Base-by-base conservation (phyloP, 768 basidiomycete genomes). In the Fistulinella prunicolor region DNA sequence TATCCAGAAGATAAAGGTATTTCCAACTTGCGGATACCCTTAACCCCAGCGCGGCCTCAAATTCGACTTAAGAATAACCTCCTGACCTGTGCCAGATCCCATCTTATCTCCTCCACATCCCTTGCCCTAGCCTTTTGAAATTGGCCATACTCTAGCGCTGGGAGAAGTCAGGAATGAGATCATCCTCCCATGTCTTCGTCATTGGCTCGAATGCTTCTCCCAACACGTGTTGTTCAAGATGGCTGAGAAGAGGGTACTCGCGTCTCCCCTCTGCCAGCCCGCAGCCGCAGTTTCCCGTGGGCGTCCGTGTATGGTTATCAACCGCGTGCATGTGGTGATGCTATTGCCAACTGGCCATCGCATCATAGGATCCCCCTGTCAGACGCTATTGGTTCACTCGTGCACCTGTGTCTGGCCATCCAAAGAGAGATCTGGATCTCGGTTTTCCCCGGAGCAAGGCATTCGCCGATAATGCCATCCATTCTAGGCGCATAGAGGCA, bases 141-240 rank as follows among this genome's bases (percentile, higher is more conserved):
- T 59, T 48, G 38, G 59, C 30, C 46, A 47, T 62, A 10, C 39
- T 47, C 47, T 46, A 14, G 36, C 29, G 39, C 44, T 26, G 48
- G 35, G 41, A 38, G 46, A 47, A 42, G 55, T 16, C 38, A 44
- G 22, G 14, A 13, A 35, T 16, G 23, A 10, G 50, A 62, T 60
- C 50, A 30, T 60, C 49, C 38, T 36, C 28, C 26, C 35, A 34
- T 39, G 26, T 28, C 26, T 51, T 14, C 43, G 34, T 34, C 19
- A 35, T 41, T 42, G n/a, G 50, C 43, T 38, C 55, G 23, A 20
- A 4, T 43, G 45, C 44, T 35, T 40, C 28, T 24, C 21, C 16
- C 24, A 44, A 61, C 61, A 64, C 56, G 62, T 62, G 61, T 62
- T 49, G 22, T 28, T 29, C 39, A 23, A 41, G 48, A 51, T 55